phyloP scores from a whole-genome alignment of 148 eudicot genomes.

The Cornus controversa region DNA sequence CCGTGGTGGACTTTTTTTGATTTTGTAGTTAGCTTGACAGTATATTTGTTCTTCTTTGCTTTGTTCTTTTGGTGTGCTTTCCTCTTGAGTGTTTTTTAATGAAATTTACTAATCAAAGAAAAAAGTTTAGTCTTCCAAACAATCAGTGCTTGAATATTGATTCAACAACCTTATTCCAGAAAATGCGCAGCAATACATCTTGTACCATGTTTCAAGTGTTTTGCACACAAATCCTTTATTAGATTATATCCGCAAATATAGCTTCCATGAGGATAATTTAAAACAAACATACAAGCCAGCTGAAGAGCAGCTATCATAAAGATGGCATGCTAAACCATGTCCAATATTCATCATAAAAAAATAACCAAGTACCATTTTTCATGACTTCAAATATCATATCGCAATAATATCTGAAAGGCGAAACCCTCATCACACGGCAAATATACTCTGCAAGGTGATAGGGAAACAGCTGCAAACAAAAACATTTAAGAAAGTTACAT shows the following conservation, averaged over 20 bases:
- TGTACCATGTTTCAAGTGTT: neutral
- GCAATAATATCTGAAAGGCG: constrained; percentile 95
- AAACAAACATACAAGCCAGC: constrained; percentile 1
- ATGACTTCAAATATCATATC: constrained; percentile 96
- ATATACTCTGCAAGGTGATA: constrained; percentile 96
- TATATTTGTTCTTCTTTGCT: no score
- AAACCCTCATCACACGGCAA: constrained; percentile 95
- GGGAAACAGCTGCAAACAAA: constrained; percentile 81
- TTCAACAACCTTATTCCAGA: neutral
- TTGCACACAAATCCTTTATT: neutral
- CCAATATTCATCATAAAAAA: constrained; percentile 2
- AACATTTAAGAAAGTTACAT: constrained; percentile 10
- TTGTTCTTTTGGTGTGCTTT: no score
- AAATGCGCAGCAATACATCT: neutral
- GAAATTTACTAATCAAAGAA: no score
- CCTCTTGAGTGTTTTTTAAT: no score
- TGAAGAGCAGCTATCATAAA: constrained; percentile 1
- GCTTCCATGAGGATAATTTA: neutral
- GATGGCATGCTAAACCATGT: neutral
- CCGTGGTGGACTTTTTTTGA: no score
- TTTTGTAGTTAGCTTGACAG: no score
- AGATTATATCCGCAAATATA: neutral
- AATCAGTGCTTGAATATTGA: neutral
- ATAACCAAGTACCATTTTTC: constrained; percentile 74
- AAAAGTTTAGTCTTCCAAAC: neutral